A percentile compares a stretch with the other conserved stretches of the same genome.
phyloP scores from a whole-genome alignment of 2,329 filamentous ascomycete species.

The Colletotrichum tanaceti region DNA sequence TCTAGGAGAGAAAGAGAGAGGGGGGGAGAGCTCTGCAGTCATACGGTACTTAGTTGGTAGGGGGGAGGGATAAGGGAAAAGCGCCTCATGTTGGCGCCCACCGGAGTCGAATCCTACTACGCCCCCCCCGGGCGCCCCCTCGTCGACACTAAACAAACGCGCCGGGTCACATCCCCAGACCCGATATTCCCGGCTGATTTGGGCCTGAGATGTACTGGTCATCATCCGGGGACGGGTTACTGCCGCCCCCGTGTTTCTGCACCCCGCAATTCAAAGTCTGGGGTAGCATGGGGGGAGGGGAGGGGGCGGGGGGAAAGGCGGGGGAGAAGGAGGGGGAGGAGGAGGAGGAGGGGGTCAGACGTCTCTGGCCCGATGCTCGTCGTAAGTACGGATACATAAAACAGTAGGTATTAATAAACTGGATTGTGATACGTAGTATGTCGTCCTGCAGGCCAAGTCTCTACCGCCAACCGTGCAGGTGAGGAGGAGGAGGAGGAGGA shows the following conservation, averaged over 20 bases:
- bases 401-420: no score
- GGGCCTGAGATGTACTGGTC: conserved; percentile 5
- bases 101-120: conserved; percentile 12
- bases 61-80: no score
- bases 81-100: not conserved
- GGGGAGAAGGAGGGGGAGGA: not conserved
- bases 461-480: conserved; percentile 18
- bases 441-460: conserved; percentile 28
- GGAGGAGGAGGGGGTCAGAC: no score
- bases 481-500: no score
- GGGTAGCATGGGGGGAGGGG: conserved; percentile 28
- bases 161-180: not conserved
- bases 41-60: no score
- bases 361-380: conserved; percentile 15
- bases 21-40: no score
- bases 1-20: no score
- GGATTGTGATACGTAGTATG: not conserved
- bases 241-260: conserved; percentile 31
- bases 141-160: not conserved
- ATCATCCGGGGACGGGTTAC: conserved; percentile 22
- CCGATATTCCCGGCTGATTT: conserved; percentile 20
- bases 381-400: no score
- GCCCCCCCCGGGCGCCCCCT: no score
- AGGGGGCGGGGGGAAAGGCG: no score
- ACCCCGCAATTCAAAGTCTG: conserved; percentile 39